Evolutionary conservation across 2,329 filamentous ascomycete species (phyloP).

Genomic region (Fusarium gaditjirri): DNA sequence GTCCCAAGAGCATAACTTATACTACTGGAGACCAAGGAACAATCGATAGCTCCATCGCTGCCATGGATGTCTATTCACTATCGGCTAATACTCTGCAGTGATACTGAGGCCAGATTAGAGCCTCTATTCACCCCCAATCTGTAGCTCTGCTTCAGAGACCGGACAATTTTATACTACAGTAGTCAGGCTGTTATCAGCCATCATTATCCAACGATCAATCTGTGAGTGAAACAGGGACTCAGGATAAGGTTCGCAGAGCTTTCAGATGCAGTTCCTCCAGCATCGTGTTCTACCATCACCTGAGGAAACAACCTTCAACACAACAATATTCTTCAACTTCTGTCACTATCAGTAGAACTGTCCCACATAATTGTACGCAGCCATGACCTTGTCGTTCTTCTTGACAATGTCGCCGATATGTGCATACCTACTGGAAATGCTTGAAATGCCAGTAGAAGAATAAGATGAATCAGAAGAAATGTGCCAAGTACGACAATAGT

Average conservation of each 20-base stretch:
- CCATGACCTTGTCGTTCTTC: background rate
- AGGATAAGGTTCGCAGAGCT: background rate
- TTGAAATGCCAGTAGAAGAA: background rate
- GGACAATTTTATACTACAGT: background rate
- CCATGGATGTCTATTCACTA: background rate
- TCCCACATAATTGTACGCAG: too few species aligned
- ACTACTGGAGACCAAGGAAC: background rate
- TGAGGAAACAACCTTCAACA: background rate
- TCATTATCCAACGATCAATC: too few species aligned
- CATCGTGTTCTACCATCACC: too few species aligned
- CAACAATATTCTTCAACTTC: background rate
- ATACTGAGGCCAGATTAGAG: accelerated
- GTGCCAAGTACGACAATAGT: too few species aligned
- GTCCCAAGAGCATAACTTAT: background rate
- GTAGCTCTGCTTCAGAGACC: too few species aligned
- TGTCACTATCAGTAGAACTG: background rate
- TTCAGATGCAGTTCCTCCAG: background rate
- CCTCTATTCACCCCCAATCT: too few species aligned
- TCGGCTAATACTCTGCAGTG: background rate
- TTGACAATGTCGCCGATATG: background rate
- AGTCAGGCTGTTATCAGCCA: too few species aligned
- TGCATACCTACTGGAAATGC: background rate
- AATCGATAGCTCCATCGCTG: accelerated
- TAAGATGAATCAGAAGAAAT: too few species aligned
- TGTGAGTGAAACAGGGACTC: background rate